These are phyloP conservation scores for Cytospora schulzeri DNA, from an alignment of 2,329 filamentous ascomycete genomes.

Conservation along the genomic window DNA sequence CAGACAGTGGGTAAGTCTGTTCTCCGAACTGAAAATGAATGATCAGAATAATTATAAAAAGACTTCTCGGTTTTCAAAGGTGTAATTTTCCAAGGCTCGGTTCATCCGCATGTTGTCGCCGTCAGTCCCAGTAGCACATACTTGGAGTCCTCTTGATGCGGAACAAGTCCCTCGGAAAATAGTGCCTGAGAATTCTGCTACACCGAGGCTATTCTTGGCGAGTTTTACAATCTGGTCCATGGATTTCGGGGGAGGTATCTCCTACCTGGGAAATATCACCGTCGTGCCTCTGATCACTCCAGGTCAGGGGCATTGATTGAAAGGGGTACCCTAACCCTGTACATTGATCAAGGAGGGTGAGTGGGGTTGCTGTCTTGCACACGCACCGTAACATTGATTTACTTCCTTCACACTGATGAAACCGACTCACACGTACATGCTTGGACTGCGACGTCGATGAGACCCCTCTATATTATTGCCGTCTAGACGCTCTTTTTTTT, in stretches of 20 bases:
- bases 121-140: too few species aligned
- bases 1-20: not conserved
- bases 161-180: too few species aligned
- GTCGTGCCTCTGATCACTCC: not conserved
- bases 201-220: not conserved
- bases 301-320: not conserved
- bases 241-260: not conserved
- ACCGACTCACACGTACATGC: not conserved
- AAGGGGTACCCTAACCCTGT: conserved; percentile 11
- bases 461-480: not conserved
- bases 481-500: not conserved
- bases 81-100: too few species aligned
- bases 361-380: not conserved
- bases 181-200: too few species aligned
- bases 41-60: not conserved
- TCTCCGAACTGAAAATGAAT: not conserved
- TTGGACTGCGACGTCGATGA: not conserved
- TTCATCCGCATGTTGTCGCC: too few species aligned
- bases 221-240: not conserved
- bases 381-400: not conserved
- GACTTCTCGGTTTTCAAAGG: too few species aligned
- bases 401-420: conserved; percentile 11
- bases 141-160: too few species aligned
- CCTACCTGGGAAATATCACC: not conserved
- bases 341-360: not conserved